Base-by-base conservation (phyloP, 805 yeast genomes). In the Myxozyma vanderwaltii region DNA sequence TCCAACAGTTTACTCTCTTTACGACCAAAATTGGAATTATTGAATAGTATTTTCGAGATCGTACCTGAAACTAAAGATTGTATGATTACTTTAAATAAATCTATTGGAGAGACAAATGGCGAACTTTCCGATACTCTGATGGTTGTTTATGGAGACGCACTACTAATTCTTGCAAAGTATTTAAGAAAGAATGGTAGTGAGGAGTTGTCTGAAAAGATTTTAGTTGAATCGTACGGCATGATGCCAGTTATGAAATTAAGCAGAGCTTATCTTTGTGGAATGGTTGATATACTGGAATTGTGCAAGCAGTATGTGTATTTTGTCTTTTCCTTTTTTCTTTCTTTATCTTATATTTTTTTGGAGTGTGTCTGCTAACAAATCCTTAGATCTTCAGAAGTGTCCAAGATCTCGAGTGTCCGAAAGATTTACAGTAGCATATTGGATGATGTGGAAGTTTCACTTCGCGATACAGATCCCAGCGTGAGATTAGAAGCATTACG, bases 211-310 rank as follows among this genome's bases (percentile, higher is more conserved):
- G 39, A 21, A 19, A 17, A 19, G 13, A 19, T 52, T 13, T n/a
- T 51, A 17, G 48, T 19, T 8, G 49, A 21, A 17, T 15, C 26
- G 12, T 43, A 43, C 5, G 6, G 10, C 8, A 49, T 33, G 23
- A 38, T 53, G 39, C 23, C 35, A 2, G 46, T n/a, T 1, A 48
- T 58, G 47, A 24, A 33, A 27, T 21, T 35, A 12, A 58, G 36
- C 38, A 33, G 17, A 24, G 17, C 40, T 6, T 53, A 45, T 27
- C 31, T 50, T 19, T 36, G 33, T 24, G 54, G 46, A 19, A 23
- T 50, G 29, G 44, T 26, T 29, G 54, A 38, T n/a, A 10, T 50
- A 26, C 71, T 33, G 67, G 69, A 4, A 10, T 57, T 4, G 56
- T 63, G 26, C 71, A 69, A 15, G 19, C 12, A 10, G 45, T 39